Percentiles rank a stretch among this genome's conserved stretches.
phyloP scores from a whole-genome alignment of 768 basidiomycete genomes.

The Leccinum uliginosum region DNA sequence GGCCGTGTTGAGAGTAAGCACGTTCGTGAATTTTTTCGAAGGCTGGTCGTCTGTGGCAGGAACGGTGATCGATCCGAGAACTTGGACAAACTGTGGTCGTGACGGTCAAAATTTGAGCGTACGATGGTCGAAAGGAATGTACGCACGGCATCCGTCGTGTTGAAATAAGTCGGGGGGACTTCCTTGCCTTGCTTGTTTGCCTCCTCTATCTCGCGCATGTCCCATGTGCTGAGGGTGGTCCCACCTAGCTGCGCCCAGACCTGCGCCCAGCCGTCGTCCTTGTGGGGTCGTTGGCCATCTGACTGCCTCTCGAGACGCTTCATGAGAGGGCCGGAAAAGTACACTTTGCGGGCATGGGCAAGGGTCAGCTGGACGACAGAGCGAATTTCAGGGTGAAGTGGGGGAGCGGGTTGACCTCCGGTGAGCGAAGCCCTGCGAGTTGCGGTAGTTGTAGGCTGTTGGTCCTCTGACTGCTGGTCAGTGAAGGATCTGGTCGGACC shows the following conservation, averaged over 20 bases:
- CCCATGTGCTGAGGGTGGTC: conserved; percentile 87
- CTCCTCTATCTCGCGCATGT: conserved; percentile 83
- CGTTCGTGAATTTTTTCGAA: conserved; percentile 61
- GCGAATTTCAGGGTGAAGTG: conserved; percentile 77
- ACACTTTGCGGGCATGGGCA: conserved; percentile 80
- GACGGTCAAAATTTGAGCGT: conserved; percentile 5
- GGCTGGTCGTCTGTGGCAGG: conserved; percentile 50
- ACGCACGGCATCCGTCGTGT: conserved; percentile 84
- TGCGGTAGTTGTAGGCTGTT: conserved; percentile 13
- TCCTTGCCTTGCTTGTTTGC: conserved; percentile 76
- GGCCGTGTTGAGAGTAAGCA: conserved; percentile 90
- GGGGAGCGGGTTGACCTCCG: conserved; percentile 23
- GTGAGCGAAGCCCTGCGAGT: conserved; percentile 19
- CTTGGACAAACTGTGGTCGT: conserved; percentile 62
- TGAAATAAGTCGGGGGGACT: conserved; percentile 84
- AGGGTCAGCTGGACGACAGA: conserved; percentile 71
- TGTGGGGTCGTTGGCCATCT: conserved; percentile 63
- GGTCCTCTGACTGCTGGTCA: conserved; percentile 20
- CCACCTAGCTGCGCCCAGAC: conserved; percentile 91
- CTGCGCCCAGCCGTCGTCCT: conserved; percentile 77
- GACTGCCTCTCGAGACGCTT: conserved; percentile 73
- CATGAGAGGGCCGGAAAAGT: conserved; percentile 81
- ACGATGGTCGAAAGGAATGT: neutral
- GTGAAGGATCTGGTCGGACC: conserved; percentile 23
- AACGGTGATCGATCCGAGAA: conserved; percentile 68